These are phyloP conservation scores for Aspergillus haitiensis DNA, from an alignment of 495 filamentous ascomycete genomes.

Conservation along the genomic window DNA sequence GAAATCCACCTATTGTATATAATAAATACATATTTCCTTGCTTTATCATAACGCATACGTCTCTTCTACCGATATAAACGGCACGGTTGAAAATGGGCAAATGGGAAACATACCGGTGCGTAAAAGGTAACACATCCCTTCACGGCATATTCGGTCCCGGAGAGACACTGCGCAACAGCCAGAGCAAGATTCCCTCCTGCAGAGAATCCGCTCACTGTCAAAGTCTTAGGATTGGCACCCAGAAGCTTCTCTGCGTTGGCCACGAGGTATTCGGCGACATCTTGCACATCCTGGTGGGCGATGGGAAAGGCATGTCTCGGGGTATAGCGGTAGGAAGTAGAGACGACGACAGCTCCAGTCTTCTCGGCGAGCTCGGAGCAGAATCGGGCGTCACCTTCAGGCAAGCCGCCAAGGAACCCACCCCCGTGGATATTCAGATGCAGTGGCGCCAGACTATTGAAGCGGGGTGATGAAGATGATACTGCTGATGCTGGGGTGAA, in stretches of 20 bases:
- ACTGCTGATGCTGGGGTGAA: neutral
- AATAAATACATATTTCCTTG: neutral
- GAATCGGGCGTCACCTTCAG: constrained; percentile 16
- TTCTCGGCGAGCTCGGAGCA: constrained; percentile 9
- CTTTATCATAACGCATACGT: neutral
- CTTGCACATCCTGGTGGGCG: constrained; percentile 16
- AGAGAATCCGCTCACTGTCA: constrained; percentile 17
- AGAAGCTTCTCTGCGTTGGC: constrained; percentile 5
- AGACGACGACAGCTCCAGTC: constrained; percentile 14
- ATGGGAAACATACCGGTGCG: neutral
- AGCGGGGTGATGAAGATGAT: neutral
- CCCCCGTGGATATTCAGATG: constrained; percentile 21
- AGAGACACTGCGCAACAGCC: constrained; percentile 11
- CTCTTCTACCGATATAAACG: too few relatives aligned
- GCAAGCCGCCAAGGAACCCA: constrained; percentile 15
- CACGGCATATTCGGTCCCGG: constrained; percentile 6
- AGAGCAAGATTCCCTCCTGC: constrained; percentile 14
- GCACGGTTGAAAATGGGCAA: neutral
- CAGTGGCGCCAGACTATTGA: neutral
- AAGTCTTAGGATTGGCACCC: constrained; percentile 2
- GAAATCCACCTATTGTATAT: constrained; percentile 13
- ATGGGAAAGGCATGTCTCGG: constrained; percentile 8
- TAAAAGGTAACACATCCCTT: constrained; percentile 6
- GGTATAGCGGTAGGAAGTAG: constrained; percentile 12
- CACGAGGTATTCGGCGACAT: constrained; percentile 9